These are phyloP conservation scores for Hypericum perforatum DNA, from an alignment of 345 rosid genomes.

Conservation along the genomic window DNA sequence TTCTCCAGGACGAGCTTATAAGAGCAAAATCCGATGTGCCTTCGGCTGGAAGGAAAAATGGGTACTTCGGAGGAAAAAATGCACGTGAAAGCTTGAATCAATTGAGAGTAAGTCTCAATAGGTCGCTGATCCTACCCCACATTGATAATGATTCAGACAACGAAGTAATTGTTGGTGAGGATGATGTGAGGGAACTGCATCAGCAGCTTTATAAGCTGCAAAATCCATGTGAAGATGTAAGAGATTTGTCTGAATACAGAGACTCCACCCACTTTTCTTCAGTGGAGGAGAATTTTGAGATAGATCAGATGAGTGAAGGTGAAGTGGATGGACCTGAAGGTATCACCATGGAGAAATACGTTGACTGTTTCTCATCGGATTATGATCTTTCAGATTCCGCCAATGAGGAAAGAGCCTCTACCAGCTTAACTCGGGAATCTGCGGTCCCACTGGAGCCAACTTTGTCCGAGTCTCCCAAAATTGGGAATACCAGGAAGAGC, in stretches of 20 bases:
- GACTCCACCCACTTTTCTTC: constrained; percentile 48
- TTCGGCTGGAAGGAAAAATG: constrained; percentile 37
- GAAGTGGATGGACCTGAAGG: constrained; percentile 50
- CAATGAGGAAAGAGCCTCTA: constrained; percentile 28
- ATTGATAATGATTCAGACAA: constrained; percentile 44
- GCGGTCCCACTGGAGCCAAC: constrained; percentile 62
- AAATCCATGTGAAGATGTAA: constrained; percentile 32
- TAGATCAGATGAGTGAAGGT: constrained; percentile 53
- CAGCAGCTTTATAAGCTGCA: constrained; percentile 55
- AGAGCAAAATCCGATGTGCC: constrained; percentile 59
- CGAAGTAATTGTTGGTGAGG: constrained; percentile 53
- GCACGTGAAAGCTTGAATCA: constrained; percentile 79
- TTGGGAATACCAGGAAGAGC: constrained; percentile 64
- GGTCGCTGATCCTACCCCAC: constrained; percentile 67
- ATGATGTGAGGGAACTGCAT: constrained; percentile 61
- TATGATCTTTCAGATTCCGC: constrained; percentile 16
- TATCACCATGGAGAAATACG: constrained; percentile 17
- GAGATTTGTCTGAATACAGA: constrained; percentile 33
- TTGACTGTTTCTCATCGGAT: constrained; percentile 21
- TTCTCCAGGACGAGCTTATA: constrained; percentile 78
- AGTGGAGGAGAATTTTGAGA: constrained; percentile 52
- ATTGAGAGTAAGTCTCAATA: constrained; percentile 84
- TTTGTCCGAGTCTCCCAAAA: constrained; percentile 81
- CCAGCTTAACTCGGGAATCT: constrained; percentile 43
- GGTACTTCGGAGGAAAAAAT: constrained; percentile 39